phyloP scores from a whole-genome alignment of 2,329 filamentous ascomycete species.

The Cladosporium oxysporum region DNA sequence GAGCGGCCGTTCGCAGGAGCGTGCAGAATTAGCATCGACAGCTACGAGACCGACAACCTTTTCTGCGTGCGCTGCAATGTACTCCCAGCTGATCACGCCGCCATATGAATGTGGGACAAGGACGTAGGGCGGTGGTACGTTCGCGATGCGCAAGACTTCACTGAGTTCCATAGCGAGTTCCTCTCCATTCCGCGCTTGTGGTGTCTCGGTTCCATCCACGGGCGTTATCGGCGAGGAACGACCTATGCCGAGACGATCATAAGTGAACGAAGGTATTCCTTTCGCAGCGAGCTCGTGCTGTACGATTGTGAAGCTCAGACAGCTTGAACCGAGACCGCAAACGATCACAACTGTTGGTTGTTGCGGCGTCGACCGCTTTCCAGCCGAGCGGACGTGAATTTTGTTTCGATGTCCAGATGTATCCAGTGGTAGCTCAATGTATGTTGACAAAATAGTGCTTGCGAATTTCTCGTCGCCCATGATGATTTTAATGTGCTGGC shows the following conservation, averaged over 20 bases:
- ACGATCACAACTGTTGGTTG: background rate
- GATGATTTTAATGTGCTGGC: background rate
- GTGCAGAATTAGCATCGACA: background rate
- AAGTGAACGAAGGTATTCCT: background rate
- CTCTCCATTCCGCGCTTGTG: background rate
- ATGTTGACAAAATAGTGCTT: background rate
- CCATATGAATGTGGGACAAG: background rate
- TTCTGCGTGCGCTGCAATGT: background rate
- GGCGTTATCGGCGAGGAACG: background rate
- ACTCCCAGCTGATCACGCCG: background rate
- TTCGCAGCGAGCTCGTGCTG: background rate
- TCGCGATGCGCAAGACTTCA: background rate
- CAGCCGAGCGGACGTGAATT: background rate
- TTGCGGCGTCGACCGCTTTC: background rate
- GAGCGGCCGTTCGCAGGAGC: background rate
- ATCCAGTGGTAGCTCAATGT: background rate
- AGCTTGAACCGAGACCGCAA: background rate
- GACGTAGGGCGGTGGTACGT: background rate
- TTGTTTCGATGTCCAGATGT: background rate
- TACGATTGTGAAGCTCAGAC: background rate
- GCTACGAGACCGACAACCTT: background rate
- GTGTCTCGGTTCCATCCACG: too few species aligned
- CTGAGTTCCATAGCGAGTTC: background rate
- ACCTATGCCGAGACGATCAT: slow-evolving; percentile 1
- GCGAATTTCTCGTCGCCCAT: background rate